phyloP scores from a whole-genome alignment of 768 basidiomycete genomes.

The Mycena kentingensis region DNA sequence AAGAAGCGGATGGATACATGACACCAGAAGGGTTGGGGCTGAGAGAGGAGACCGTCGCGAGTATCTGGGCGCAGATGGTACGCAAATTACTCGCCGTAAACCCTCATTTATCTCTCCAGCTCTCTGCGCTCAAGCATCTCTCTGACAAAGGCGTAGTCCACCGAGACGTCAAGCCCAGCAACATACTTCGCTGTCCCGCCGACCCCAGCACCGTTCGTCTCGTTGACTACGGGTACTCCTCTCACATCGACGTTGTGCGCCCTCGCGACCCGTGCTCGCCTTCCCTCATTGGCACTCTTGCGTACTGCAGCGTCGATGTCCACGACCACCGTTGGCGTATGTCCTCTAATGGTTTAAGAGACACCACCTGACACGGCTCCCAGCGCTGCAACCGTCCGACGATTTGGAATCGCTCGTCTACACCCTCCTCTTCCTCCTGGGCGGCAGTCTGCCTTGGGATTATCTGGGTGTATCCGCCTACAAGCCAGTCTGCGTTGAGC shows the following conservation, averaged over 20 bases:
- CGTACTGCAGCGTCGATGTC: background rate
- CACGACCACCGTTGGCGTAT: background rate
- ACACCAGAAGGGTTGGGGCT: slow-evolving; percentile 20
- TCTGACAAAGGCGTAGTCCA: slow-evolving; percentile 34
- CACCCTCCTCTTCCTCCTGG: no score
- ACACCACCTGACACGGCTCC: no score
- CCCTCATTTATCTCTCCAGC: slow-evolving; percentile 22
- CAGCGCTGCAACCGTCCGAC: no score
- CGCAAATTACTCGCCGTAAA: slow-evolving; percentile 8
- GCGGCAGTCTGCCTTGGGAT: no score
- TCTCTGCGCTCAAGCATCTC: slow-evolving; percentile 33
- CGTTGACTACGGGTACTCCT: slow-evolving; percentile 36
- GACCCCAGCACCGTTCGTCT: slow-evolving; percentile 30
- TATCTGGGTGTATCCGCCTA: no score
- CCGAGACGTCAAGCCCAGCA: slow-evolving; percentile 40
- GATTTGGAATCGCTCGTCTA: no score
- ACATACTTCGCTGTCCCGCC: slow-evolving; percentile 30
- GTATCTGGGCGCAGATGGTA: slow-evolving; percentile 28
- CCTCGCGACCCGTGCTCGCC: background rate
- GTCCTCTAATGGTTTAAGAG: no score
- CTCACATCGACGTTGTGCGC: slow-evolving; percentile 17
- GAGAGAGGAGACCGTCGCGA: slow-evolving; percentile 25
- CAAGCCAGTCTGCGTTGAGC: no score
- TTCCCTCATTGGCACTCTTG: background rate
- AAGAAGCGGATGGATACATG: slow-evolving; percentile 24